Percentiles rank a stretch among this genome's conserved stretches.
Evolutionary conservation across 2,329 filamentous ascomycete species (phyloP).

Genomic region (Epichloe hybrida): DNA sequence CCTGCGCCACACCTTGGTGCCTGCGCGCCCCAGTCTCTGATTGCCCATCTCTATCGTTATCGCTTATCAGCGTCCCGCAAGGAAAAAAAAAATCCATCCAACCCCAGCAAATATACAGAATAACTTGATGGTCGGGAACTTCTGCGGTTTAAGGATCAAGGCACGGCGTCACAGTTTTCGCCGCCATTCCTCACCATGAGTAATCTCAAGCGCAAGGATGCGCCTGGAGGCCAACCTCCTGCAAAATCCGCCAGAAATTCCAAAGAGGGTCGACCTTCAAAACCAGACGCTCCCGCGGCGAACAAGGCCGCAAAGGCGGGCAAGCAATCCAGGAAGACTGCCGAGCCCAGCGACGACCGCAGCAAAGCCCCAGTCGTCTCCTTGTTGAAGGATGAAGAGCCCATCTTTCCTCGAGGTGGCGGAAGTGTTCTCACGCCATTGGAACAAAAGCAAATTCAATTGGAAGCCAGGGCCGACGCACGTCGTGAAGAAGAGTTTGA

Average conservation of each 20-base stretch:
- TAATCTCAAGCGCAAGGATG: constrained; percentile 44
- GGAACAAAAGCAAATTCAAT: constrained; percentile 91
- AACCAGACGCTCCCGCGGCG: constrained; percentile 23
- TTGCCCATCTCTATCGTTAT: constrained; percentile 7
- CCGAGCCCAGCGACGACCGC: constrained; percentile 12
- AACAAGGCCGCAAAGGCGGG: constrained; percentile 12
- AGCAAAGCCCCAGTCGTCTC: constrained; percentile 27
- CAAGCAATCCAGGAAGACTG: constrained; percentile 20
- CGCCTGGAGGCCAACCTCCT: constrained; percentile 35
- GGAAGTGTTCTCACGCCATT: constrained; percentile 81
- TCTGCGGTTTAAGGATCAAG: constrained; percentile 1
- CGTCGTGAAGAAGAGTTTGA: constrained; percentile 68
- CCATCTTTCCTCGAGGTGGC: constrained; percentile 83
- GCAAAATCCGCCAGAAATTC: constrained; percentile 34
- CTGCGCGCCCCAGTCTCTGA: neutral
- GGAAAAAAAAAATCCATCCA: constrained; percentile 1
- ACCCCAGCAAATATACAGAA: neutral
- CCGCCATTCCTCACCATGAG: constrained; percentile 30
- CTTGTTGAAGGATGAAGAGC: constrained; percentile 62
- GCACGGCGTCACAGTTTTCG: neutral
- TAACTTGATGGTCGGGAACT: constrained; percentile 9
- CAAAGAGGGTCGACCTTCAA: constrained; percentile 33
- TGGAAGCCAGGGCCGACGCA: constrained; percentile 85
- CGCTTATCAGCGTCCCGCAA: constrained; percentile 17
- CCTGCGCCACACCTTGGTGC: constrained; percentile 3